Conservation (phyloP, 2,329 filamentous ascomycete genomes). For the Penicillium brasilianum region DNA sequence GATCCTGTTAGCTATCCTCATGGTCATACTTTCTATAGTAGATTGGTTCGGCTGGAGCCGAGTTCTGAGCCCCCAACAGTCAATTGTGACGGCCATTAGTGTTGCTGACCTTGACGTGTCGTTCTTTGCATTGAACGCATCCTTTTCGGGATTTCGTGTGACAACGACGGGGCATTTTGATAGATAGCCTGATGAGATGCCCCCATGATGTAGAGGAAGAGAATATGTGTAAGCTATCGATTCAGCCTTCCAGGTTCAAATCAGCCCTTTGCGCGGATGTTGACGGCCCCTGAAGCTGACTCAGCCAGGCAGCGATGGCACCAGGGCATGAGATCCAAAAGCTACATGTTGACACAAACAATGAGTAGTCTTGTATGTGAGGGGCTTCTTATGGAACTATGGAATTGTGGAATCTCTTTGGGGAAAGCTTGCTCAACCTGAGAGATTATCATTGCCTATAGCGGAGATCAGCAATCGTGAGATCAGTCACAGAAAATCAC, state of each 20-base stretch:
- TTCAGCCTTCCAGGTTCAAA: neutral
- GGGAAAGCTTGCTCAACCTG: too few species aligned
- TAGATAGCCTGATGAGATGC: neutral
- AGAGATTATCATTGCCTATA: too few species aligned
- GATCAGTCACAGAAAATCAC: too few species aligned
- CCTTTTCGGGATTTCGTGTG: conserved; percentile 21
- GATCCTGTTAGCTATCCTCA: neutral
- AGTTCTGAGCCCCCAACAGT: neutral
- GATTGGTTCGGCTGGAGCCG: neutral
- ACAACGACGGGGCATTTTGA: conserved; percentile 21
- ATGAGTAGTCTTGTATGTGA: too few species aligned
- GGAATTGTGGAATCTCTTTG: too few species aligned
- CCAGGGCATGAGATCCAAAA: too few species aligned
- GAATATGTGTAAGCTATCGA: neutral
- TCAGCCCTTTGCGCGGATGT: neutral
- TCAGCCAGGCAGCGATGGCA: conserved; percentile 5
- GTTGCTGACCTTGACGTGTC: conserved; percentile 19
- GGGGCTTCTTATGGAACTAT: too few species aligned
- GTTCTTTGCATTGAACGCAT: conserved; percentile 20
- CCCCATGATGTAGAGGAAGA: conserved; percentile 1
- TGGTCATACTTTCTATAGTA: neutral
- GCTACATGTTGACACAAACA: too few species aligned
- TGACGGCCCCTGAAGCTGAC: neutral
- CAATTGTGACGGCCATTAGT: neutral
- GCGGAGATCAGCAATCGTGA: too few species aligned